Evolutionary conservation across 2,329 filamentous ascomycete genomes (phyloP).

Genomic region (Exophiala oligosperma): DNA sequence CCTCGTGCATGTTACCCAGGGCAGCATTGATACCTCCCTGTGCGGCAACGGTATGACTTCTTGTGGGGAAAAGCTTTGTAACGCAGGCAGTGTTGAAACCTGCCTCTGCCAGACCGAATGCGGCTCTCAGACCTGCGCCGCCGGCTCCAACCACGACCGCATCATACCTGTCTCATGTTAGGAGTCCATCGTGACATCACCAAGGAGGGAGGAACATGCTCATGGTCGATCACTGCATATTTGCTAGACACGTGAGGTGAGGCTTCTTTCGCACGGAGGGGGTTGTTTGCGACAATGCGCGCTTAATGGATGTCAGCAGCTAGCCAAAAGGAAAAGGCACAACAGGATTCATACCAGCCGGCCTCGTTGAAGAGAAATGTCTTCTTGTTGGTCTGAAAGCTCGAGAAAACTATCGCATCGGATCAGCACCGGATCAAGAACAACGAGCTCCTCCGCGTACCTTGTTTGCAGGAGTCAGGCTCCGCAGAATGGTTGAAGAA

Average conservation of each 20-base stretch:
- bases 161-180: slow-evolving; percentile 89
- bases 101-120: slow-evolving; percentile 63
- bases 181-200: background rate
- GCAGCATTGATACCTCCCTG: slow-evolving; percentile 65
- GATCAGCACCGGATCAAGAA: slow-evolving; percentile 20
- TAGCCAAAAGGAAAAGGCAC: background rate
- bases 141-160: slow-evolving; percentile 70
- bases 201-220: background rate
- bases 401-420: slow-evolving; percentile 59
- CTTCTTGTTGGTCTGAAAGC: slow-evolving; percentile 65
- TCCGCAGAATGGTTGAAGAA: slow-evolving; percentile 49
- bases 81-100: slow-evolving; percentile 66
- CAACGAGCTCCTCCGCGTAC: slow-evolving; percentile 35
- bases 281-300: slow-evolving; percentile 80
- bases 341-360: slow-evolving; percentile 63
- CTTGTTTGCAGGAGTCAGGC: slow-evolving; percentile 50
- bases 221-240: slow-evolving; percentile 80
- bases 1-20: slow-evolving; percentile 56
- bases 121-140: slow-evolving; percentile 63
- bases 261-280: slow-evolving; percentile 89
- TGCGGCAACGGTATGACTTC: slow-evolving; percentile 66
- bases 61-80: slow-evolving; percentile 63
- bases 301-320: slow-evolving; percentile 50
- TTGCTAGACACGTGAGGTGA: slow-evolving; percentile 82
- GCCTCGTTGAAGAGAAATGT: slow-evolving; percentile 83